Evolutionary conservation across 208 protist genomes (phyloP), one percentile per base, ranked within the genome.

Genomic region (Naegleria fowleri): DNA sequence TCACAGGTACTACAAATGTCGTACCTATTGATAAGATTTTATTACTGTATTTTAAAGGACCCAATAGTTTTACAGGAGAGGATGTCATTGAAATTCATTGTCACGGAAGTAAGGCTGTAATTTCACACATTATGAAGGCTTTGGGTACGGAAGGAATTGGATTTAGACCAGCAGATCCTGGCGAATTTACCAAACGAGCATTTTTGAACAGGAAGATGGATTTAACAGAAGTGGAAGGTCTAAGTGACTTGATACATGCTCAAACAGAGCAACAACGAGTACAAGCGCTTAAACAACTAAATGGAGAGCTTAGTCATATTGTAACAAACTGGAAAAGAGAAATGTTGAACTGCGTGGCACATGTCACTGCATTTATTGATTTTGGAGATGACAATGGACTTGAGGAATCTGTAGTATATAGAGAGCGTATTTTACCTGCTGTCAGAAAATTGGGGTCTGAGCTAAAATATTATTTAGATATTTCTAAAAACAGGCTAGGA

Each of bases 321-420:
- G 93, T 92, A 52, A 40, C 67, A 0, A 39, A 48, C 1, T 90
- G 91, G 43, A 36, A 88, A 40, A 85, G 88, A 16, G 90, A 91
- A 36, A 67, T 97, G 13, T 83, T 95, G 33, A 2, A 91, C 58
- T 67, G 59, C 36, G 84, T 96, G 4, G 95, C 95, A 5, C 91
- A 96, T 90, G 87, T 95, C 15, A 95, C 96, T 85, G 96, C 95
- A 43, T 88, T 94, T 43, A 96, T 97, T 40, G 96, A 97, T 59
- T 97, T 97, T 94, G 95, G 93, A 36, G 95, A 97, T 40, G 95
- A 96, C 79, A 94, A 95, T 19, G 91, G 93, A 40, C 83, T 96
- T 3, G 91, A 94, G 9, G 92, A 92, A 90, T 92, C 0, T 0
- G 22, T 75, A 93, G 7, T 41, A 75, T 25, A 55, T 91, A 36